phyloP scores from a whole-genome alignment of 495 filamentous ascomycete species.

The Daldinia grandis region DNA sequence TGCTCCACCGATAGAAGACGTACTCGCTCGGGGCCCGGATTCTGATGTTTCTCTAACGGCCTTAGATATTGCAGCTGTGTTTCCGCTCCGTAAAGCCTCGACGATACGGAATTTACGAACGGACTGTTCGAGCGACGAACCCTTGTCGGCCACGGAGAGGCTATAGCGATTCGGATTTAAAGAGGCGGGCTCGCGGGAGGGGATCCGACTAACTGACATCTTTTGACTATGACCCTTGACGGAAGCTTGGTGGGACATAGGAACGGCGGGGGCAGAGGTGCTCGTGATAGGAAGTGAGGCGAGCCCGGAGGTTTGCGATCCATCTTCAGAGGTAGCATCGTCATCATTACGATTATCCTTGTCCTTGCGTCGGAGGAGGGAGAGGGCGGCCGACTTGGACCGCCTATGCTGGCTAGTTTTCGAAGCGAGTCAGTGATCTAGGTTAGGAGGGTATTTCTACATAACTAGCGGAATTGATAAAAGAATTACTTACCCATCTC shows the following conservation, averaged over 20 bases:
- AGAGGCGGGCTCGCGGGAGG: slow-evolving; percentile 43
- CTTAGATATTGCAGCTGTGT: slow-evolving; percentile 87
- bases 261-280: slow-evolving; percentile 44
- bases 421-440: slow-evolving; percentile 29
- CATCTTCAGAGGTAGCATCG: slow-evolving; percentile 51
- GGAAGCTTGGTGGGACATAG: slow-evolving; percentile 49
- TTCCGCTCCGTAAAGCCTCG: slow-evolving; percentile 87
- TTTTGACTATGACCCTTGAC: slow-evolving; percentile 51
- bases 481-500: slow-evolving; percentile 51
- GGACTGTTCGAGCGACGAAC: slow-evolving; percentile 84
- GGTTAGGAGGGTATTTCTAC: slow-evolving; percentile 7
- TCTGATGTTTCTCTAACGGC: slow-evolving; percentile 77
- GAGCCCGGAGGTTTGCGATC: slow-evolving; percentile 45
- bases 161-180: slow-evolving; percentile 43
- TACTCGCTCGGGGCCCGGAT: slow-evolving; percentile 58
- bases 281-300: slow-evolving; percentile 46
- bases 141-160: slow-evolving; percentile 47
- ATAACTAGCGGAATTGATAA: background rate
- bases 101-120: slow-evolving; percentile 93
- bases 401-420: slow-evolving; percentile 57
- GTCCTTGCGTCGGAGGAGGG: slow-evolving; percentile 56
- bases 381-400: slow-evolving; percentile 60
- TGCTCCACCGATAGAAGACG: slow-evolving; percentile 60
- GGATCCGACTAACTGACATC: slow-evolving; percentile 54
- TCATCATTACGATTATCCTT: slow-evolving; percentile 53